Evolutionary conservation across 345 rosid genomes (phyloP), one percentile per base, ranked within the genome.

Genomic region (Mercurialis annua): DNA sequence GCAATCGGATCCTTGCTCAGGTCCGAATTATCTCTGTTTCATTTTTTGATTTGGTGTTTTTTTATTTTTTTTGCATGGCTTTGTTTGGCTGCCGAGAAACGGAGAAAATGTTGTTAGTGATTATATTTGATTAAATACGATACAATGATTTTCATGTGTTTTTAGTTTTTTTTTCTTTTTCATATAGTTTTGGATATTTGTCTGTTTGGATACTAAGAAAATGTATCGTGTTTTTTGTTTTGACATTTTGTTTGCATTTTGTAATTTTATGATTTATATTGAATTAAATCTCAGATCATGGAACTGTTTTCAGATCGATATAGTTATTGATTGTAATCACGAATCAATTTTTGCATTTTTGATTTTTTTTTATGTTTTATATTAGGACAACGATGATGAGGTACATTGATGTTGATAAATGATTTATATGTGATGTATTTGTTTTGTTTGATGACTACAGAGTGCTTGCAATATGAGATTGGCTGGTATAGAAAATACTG

Each of bases 401-500:
- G 23, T 24, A 20, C 23, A 59, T 63, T 68, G 40, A 24, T 50
- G 33, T 49, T 24, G 40, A 50, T 15, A 40, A 34, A 38, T 60
- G 51, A 51, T 30, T 30, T 64, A 34, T 31, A 10, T 14, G 65
- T 52, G 52, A n/a, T n/a, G n/a, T n/a, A n/a, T n/a, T n/a, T n/a
- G 44, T 38, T 21, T 71, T 51, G 31, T 26, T 5, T 11, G 40
- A 48, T 62, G 40, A 48, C 59, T 69, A 49, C 68, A 90, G 98
- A 85, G 96, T 81, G 98, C 98, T 23, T 86, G 92, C 68, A 86
- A 87, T 64, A 83, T 89, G 90, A 85, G 98, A 63, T 44, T 83
- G 85, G 87, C 89, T 6, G 94, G 93, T 75, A 84, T 93, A n/a
- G 98, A 90, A 71, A 90, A 86, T 67, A 79, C 85, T 1, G 96